A percentile compares a stretch with the other conserved stretches of the same genome.
Evolutionary conservation across 2,329 filamentous ascomycete genomes (phyloP).

Genomic region (Coccinonectria pachysandricola): DNA sequence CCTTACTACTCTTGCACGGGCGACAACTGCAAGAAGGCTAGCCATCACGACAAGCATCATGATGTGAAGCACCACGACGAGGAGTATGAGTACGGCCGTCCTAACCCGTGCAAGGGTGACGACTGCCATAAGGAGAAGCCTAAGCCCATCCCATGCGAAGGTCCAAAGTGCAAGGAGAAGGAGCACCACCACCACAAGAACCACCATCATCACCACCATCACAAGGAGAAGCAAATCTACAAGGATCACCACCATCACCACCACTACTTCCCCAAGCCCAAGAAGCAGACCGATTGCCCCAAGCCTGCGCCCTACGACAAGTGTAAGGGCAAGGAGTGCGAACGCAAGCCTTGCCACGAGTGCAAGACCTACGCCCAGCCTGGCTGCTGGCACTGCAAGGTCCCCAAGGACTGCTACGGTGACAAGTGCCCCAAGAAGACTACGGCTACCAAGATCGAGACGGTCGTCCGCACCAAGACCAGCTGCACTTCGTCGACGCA

Average conservation of each 20-base stretch:
- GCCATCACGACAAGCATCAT: constrained; percentile 1
- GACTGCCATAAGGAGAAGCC: no score
- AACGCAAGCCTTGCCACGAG: constrained; percentile 17
- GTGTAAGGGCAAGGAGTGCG: constrained; percentile 13
- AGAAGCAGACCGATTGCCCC: constrained; percentile 4
- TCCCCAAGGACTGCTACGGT: constrained; percentile 9
- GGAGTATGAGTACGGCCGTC: constrained; percentile 1
- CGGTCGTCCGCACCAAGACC: no score
- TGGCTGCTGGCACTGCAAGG: constrained; percentile 23
- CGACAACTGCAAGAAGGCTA: constrained; percentile 2
- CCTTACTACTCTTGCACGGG: neutral
- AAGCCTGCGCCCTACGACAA: constrained; percentile 1
- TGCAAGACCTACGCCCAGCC: constrained; percentile 20
- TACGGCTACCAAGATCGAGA: constrained; percentile 6
- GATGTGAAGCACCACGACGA: constrained; percentile 1
- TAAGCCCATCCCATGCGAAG: no score
- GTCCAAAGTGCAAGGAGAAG: no score
- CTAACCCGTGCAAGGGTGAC: no score
- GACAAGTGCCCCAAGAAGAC: constrained; percentile 6
- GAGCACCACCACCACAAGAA: neutral
- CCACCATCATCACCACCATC: neutral
- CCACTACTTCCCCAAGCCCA: constrained; percentile 7
- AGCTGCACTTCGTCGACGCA: no score
- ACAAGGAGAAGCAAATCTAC: neutral
- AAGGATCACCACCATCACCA: constrained; percentile 2